Base-by-base conservation (phyloP, 257 asterid genomes). In the Hygrophila difformis region DNA sequence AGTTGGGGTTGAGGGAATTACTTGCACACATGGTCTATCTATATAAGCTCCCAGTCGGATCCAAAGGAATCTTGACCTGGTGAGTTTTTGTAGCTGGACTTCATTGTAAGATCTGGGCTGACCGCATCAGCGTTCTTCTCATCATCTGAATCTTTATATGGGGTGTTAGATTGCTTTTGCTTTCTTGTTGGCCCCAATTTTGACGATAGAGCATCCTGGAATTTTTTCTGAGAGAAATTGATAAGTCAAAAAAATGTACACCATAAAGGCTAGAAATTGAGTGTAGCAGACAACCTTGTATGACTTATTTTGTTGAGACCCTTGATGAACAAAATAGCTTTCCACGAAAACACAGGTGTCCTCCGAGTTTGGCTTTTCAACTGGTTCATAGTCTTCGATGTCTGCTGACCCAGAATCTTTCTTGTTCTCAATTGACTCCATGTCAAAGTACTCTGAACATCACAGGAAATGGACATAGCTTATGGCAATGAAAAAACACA, bases 331-430 rank as follows among this genome's bases (percentile, higher is more conserved):
- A n/a, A 59, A 39, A 22, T 70, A 66, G 10, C 70, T 74, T 51
- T 82, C 84, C 55, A 82, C 93, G 73, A 39, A 86, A 39, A 86
- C 55, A 28, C 86, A 79, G 23, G 84, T 65, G 57, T 86, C 93
- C 58, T 67, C 84, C 47, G 82, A 49, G 40, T 18, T 44, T 34
- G 72, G 58, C 56, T 41, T 68, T 10, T 62, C 74, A 43, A 34
- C 51, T 1, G 64, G 56, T 55, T 67, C 75, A 6, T 60, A 40
- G 26, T 46, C 28, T 38, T 61, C 75, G 16, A 18, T n/a, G n/a
- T n/a, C 18, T 12, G 39, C 60, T 16, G 41, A 49, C 19, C 56
- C 70, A 8, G 14, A 34, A 37, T 16, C 35, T 24, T 69, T 62
- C 37, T 56, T 54, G n/a, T 55, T 52, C 57, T 66, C 60, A 36